These are phyloP conservation scores for Pestalotiopsis sp. DNA, from an alignment of 2,329 filamentous ascomycete species.

Conservation along the genomic window DNA sequence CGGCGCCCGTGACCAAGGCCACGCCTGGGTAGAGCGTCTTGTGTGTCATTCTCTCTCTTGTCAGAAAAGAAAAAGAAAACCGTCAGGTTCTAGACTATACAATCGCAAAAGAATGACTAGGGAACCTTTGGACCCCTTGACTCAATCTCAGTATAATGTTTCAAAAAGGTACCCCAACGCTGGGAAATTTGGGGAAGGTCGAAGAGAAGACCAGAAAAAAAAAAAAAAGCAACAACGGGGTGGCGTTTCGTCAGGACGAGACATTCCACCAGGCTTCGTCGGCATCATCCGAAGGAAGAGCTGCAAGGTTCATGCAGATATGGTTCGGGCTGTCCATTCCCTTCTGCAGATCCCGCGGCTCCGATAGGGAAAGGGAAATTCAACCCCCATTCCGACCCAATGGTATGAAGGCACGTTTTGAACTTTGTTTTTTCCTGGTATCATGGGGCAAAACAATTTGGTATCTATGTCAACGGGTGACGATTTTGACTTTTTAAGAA, in stretches of 20 bases:
- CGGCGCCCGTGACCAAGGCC: constrained; percentile 50
- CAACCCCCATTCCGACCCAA: no score
- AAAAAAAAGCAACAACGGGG: not conserved
- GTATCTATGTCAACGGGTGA: not conserved
- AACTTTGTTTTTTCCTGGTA: no score
- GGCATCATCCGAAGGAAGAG: not conserved
- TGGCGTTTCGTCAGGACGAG: not conserved
- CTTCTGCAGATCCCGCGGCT: not conserved
- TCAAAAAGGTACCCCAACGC: not conserved
- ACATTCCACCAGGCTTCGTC: not conserved
- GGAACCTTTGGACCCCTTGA: not conserved
- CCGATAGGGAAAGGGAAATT: not conserved
- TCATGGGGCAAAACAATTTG: not conserved
- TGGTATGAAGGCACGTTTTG: no score
- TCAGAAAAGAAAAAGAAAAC: not conserved
- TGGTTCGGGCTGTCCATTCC: not conserved
- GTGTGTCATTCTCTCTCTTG: not conserved
- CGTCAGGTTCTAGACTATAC: not conserved
- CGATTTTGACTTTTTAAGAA: not conserved
- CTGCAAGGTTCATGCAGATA: not conserved
- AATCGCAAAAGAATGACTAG: no score
- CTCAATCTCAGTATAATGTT: not conserved
- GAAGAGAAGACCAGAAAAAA: not conserved
- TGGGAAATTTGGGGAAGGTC: not conserved
- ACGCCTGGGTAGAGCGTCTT: constrained; percentile 42